Percentiles rank a stretch among this genome's conserved stretches.
Evolutionary conservation across 169 alveolate species (phyloP).

Genomic region (Plasmodium adleri): DNA sequence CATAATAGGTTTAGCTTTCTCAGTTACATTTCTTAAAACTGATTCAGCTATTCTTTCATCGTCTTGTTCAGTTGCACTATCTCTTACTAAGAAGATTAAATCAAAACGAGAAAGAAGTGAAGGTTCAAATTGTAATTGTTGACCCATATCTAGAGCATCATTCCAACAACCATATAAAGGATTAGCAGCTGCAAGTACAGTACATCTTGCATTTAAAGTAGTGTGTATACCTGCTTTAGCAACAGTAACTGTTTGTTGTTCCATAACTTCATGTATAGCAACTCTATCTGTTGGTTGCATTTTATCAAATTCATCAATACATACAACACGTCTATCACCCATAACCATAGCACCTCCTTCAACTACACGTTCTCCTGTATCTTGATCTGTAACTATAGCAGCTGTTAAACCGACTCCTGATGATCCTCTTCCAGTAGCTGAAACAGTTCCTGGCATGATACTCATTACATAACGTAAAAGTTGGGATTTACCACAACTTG

Average conservation of each 20-base stretch:
- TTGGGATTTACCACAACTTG: constrained; percentile 99
- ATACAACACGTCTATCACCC: constrained; percentile 98
- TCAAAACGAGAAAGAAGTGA: constrained; percentile 98
- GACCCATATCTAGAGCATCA: constrained; percentile 91
- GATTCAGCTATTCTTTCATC: constrained; percentile 87
- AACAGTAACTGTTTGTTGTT: constrained; percentile 98
- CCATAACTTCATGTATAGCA: constrained; percentile 99
- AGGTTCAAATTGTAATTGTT: constrained; percentile 97
- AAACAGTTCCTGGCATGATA: constrained; percentile 95
- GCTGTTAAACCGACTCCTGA: constrained; percentile 99
- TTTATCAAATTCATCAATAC: constrained; percentile 99
- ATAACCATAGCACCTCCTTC: constrained; percentile 99
- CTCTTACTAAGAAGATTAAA: constrained; percentile 92
- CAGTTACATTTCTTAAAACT: constrained; percentile 84
- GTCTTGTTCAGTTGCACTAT: constrained; percentile 83
- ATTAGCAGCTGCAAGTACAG: constrained; percentile 99
- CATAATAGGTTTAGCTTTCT: constrained; percentile 82
- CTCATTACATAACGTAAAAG: constrained; percentile 95
- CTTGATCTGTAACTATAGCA: constrained; percentile 96
- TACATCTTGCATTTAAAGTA: constrained; percentile 97
- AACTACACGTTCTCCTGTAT: constrained; percentile 95
- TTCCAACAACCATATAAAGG: constrained; percentile 98
- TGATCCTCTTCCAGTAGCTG: constrained; percentile 99
- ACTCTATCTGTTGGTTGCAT: constrained; percentile 98
- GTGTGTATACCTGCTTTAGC: constrained; percentile 99